Conservation (phyloP, 148 eudicot species). For the Chenopodium formosanum region DNA sequence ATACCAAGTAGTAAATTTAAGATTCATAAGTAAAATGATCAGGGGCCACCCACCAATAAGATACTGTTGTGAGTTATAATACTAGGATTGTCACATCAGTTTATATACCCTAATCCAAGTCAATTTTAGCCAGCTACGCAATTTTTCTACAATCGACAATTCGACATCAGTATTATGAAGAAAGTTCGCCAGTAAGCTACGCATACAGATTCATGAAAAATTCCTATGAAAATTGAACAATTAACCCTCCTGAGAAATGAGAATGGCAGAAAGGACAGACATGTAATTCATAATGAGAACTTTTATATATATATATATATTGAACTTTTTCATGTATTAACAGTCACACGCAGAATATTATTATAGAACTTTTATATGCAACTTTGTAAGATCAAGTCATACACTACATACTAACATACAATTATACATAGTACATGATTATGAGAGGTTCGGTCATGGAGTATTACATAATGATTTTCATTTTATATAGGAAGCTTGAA, state of each 20-base stretch:
- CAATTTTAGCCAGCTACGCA: neutral
- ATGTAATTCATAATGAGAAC: neutral
- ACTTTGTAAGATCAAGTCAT: neutral
- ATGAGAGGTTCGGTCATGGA: neutral
- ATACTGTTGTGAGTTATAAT: neutral
- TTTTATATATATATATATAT: neutral
- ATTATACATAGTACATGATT: no score
- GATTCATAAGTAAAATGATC: neutral
- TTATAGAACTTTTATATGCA: neutral
- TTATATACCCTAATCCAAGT: neutral
- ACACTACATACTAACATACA: neutral
- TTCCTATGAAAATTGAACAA: neutral
- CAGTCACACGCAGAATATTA: no score
- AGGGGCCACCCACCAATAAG: neutral
- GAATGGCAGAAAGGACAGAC: neutral
- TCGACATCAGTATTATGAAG: constrained; percentile 1
- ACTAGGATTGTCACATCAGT: neutral
- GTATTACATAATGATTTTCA: neutral
- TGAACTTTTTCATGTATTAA: no score
- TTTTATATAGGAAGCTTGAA: neutral
- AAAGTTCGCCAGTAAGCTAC: neutral
- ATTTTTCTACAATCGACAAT: neutral
- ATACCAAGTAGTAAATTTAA: neutral
- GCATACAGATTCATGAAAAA: neutral
- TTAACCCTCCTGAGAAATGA: neutral